These are phyloP conservation scores for Xanthoconium stramineum DNA, from an alignment of 768 basidiomycete species.

Conservation along the genomic window DNA sequence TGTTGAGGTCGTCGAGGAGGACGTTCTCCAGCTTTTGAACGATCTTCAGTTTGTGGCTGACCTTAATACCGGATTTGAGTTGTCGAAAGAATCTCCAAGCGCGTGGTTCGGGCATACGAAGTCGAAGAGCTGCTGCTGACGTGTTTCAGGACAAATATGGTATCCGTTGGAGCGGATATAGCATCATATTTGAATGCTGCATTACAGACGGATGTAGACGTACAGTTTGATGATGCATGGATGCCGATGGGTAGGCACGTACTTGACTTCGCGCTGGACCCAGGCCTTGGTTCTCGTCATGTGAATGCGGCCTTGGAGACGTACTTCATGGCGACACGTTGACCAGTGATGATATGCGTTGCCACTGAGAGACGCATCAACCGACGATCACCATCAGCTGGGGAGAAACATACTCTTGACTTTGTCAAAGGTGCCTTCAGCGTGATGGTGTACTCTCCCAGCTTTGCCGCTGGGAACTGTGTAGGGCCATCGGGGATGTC, in stretches of 20 bases:
- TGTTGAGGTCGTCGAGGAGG: slow-evolving; percentile 78
- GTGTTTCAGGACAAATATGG: no score
- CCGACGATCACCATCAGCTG: slow-evolving; percentile 15
- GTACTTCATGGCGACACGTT: slow-evolving; percentile 96
- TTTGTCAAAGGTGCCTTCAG: slow-evolving; percentile 97
- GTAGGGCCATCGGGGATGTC: slow-evolving; percentile 13
- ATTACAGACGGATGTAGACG: no score
- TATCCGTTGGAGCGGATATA: no score
- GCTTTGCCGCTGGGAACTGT: slow-evolving; percentile 60
- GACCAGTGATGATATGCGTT: slow-evolving; percentile 96
- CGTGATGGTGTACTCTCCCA: slow-evolving; percentile 92
- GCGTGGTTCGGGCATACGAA: no score
- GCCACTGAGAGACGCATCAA: slow-evolving; percentile 12
- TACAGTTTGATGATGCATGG: slow-evolving; percentile 98
- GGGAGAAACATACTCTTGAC: slow-evolving; percentile 81
- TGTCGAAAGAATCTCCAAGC: no score
- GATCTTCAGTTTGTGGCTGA: slow-evolving; percentile 52
- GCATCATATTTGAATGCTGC: no score
- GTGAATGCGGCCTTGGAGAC: slow-evolving; percentile 91
- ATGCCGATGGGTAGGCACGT: slow-evolving; percentile 90
- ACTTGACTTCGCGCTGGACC: slow-evolving; percentile 94
- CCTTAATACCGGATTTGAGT: no score
- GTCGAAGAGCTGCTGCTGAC: no score
- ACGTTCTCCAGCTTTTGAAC: slow-evolving; percentile 99
- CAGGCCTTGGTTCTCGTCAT: slow-evolving; percentile 88